Base-by-base conservation (phyloP, 768 basidiomycete species). In the Pisolithus tinctorius region DNA sequence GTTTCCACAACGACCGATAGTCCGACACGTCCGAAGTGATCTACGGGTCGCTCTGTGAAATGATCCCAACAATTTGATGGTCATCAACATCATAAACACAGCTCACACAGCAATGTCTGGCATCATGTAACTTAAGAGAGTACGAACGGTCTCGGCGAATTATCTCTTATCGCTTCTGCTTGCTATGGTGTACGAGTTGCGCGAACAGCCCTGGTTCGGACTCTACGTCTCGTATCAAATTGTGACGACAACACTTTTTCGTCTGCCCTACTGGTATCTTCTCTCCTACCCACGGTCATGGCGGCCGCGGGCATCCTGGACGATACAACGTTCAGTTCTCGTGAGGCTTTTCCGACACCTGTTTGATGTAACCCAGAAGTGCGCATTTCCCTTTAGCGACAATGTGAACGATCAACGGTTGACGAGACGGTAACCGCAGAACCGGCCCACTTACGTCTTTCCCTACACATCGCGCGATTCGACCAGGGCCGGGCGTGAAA, bases 211-310 rank as follows among this genome's bases (percentile, higher is more conserved):
- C 17, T 47, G 36, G 48, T 50, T 26, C 39, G 52, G 56, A 14
- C 52, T 63, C 14, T 59, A 61, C 44, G 31, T 61, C 43, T 48
- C 59, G 4, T 63, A 61, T 53, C 60, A 61, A 17, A 42, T 51
- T 38, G 23, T 61, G 4, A 55, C 56, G 16, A 65, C 63, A 3
- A 48, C 49, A 0, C 23, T 65, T 14, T 47, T 63, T 7, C 55
- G 63, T 36, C 40, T 63, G 14, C 63, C 63, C 3, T 63, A 54
- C 43, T 65, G 61, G 63, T 58, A 41, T 45, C 37, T 63, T 11
- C 55, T 55, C 30, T 54, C 54, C n/a, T 54, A 36, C 30, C 54
- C 53, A 0, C 50, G 20, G n/a, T 54, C 63, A 37, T 60, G 63
- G 61, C 58, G 64, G 38, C 56, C 63, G 0, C 55, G 64, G 41